Base-by-base conservation (phyloP, 1,139 yeast genomes). In the Arxiozyma slooffiae region DNA sequence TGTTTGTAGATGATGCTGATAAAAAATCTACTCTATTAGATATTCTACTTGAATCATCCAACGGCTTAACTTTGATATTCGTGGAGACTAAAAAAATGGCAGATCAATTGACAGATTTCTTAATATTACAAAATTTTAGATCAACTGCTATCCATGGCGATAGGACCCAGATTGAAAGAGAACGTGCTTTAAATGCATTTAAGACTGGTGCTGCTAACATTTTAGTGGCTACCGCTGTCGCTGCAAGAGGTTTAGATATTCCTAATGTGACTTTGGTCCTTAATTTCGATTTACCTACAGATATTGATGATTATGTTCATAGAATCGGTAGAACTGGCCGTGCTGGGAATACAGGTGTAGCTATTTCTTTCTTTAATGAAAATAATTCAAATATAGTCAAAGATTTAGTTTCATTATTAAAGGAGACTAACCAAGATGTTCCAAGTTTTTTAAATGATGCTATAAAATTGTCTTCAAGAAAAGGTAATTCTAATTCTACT, bases 291-390 rank as follows among this genome's bases (percentile, higher is more conserved):
- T 78, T 92, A 70, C 97, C 98, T 65, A 77, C 86, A 67, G 97
- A 92, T 71, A 87, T 90, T 66, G 97, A 92, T 71, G 97, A 92
- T 73, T 92, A 92, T 70, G 97, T 92, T 56, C 98, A 92, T 77
- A 87, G 98, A 78, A 90, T 92, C 68, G 97, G 97, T 78, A 94
- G 98, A 82, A 92, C 98, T 64, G 98, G 97, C 72, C 94, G 98
- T 82, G 97, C 97, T 64, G 97, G 97, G 78, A 92, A 90, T 76
- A 82, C 84, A 57, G 98, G 98, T 83, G 78, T 85, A 64, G 96
- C 97, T 60, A 87, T 96, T 60, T 95, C 97, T 48, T 90, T 92
- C 77, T 87, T 92, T 74, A 92, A 90, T 82, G 84, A 96, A 74
- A 85, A 85, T 70, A 92, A 88, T 80, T 82, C 79, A 69, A 89